Percentiles rank a stretch among this genome's conserved stretches.
These are phyloP conservation scores for Phaeolepiota aurea DNA, from an alignment of 768 basidiomycete genomes.

Conservation along the genomic window DNA sequence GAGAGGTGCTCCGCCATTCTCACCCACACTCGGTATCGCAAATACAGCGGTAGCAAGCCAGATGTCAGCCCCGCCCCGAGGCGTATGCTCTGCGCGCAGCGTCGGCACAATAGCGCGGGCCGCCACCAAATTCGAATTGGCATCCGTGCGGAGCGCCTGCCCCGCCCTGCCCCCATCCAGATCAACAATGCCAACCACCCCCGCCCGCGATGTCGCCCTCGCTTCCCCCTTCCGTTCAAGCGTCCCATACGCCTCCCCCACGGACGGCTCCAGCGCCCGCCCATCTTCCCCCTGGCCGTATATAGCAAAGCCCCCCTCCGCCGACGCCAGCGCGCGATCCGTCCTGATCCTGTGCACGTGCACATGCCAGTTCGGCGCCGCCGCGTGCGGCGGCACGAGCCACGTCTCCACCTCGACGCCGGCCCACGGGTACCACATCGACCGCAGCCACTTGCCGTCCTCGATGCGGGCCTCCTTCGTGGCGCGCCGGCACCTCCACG, in stretches of 20 bases:
- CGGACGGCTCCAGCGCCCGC: conserved; percentile 44
- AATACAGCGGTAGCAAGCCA: conserved; percentile 67
- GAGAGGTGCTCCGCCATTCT: conserved; percentile 23
- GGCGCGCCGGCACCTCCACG: conserved; percentile 60
- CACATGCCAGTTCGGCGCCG: conserved; percentile 59
- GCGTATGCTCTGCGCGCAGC: conserved; percentile 38
- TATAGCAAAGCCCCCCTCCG: conserved; percentile 66
- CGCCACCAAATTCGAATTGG: conserved; percentile 65
- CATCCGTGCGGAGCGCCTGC: conserved; percentile 52
- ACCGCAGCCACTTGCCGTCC: conserved; percentile 45
- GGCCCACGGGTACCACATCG: conserved; percentile 70
- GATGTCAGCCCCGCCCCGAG: conserved; percentile 27
- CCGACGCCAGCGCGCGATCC: conserved; percentile 40
- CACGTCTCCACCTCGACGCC: conserved; percentile 70
- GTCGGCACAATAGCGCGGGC: conserved; percentile 64
- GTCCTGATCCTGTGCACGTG: conserved; percentile 57
- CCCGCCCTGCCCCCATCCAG: conserved; percentile 24
- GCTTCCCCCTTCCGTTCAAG: conserved; percentile 37
- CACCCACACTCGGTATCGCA: conserved; percentile 38
- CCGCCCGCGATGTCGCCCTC: conserved; percentile 49
- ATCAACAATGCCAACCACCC: conserved; percentile 55
- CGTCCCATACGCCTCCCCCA: conserved; percentile 37
- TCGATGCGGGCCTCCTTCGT: conserved; percentile 55
- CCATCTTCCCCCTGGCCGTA: conserved; percentile 59
- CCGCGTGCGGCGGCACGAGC: conserved; percentile 55